Evolutionary conservation across 1,284 basidiomycete species (phyloP), one percentile per base, ranked within the genome.

Genomic region (Phellinidium pouzarii): DNA sequence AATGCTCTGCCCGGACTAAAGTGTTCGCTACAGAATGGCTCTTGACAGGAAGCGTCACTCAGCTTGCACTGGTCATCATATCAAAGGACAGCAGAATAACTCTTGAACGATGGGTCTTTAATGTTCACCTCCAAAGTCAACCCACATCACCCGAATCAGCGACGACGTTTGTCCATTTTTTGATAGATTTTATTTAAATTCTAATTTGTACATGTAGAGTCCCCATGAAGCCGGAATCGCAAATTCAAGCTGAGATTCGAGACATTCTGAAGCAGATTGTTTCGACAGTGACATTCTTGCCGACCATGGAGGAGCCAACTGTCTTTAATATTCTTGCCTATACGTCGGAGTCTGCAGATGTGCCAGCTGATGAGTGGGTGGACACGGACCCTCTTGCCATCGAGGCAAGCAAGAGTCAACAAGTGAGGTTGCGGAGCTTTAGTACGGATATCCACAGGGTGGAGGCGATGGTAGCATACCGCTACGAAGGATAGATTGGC

Each of bases 191-290:
- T 17, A 11, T 14, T 34, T 14, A 46, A 26, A 27, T 8, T 17
- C 40, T 48, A 25, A 49, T 25, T 26, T 26, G 7, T 37, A 38
- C 34, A 44, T 46, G 55, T 62, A 81, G 79, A 31, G 67, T 68
- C 51, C 69, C 76, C 40, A 64, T 78, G 4, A 90, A 89, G 61
- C 80, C 85, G 2, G 94, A 98, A 64, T 79, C 92, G 29, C 92
- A 98, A 65, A 95, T 99, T 29, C 92, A 96, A 68, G 90, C 88
- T 26, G 95, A 99, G 76, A 99, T 99, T 60, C 85, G 95, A 22
- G 92, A 92, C 48, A 98, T 99, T 65, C 82, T 99, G 66, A 96
- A 98, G 72, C 96, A 99, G 70, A 99, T 99, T 65, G 94, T 96
- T 40, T 92, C 92, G 44, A 91, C 86, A 61, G 92, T 94, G 59